A percentile compares a stretch with the other conserved stretches of the same genome.
Evolutionary conservation across 306 rosid genomes (phyloP).

Genomic region (Cucurbita argyrosperma): DNA sequence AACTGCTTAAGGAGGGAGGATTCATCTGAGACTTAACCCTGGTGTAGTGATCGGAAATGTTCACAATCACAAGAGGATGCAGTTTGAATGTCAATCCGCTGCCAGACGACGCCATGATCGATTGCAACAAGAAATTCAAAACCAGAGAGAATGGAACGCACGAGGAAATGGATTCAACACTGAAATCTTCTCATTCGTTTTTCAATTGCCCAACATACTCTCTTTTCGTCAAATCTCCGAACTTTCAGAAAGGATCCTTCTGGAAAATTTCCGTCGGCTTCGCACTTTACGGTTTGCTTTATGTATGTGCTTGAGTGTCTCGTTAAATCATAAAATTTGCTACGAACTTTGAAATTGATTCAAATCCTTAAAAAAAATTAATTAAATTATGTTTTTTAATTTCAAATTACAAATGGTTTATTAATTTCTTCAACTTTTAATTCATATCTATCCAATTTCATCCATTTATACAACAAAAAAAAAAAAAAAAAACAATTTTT

Average conservation of each 20-base stretch:
- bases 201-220: background rate
- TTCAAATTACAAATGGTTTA: too few species aligned
- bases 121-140: background rate
- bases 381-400: too few species aligned
- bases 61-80: slow-evolving; percentile 84
- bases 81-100: slow-evolving; percentile 95
- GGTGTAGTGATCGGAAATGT: slow-evolving; percentile 89
- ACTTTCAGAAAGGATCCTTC: background rate
- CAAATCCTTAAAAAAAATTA: too few species aligned
- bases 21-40: slow-evolving; percentile 75
- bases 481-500: too few species aligned
- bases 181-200: background rate
- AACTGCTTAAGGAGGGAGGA: slow-evolving; percentile 19
- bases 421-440: too few species aligned
- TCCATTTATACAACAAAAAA: too few species aligned
- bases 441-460: too few species aligned
- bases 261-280: background rate
- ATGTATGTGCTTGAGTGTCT: too few species aligned
- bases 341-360: too few species aligned
- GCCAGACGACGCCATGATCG: slow-evolving; percentile 84
- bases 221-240: background rate
- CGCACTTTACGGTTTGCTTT: too few species aligned
- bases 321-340: too few species aligned
- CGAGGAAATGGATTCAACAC: background rate
- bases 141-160: background rate